phyloP scores from a whole-genome alignment of 192 early-diverging fungal species.

The Linnemannia exigua region DNA sequence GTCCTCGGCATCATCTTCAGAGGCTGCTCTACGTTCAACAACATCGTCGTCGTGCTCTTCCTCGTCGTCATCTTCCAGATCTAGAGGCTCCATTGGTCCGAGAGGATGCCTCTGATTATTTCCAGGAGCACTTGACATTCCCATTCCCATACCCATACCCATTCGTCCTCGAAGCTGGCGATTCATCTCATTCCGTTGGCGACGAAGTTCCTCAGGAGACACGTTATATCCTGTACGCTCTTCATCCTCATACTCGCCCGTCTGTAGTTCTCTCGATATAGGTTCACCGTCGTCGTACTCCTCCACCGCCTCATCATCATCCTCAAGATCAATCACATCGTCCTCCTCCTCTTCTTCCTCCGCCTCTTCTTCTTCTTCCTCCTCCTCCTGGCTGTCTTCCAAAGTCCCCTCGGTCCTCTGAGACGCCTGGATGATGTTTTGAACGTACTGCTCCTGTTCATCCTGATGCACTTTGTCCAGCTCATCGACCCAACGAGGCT shows the following conservation, averaged over 20 bases:
- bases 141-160: neutral
- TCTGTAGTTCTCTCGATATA: neutral
- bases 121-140: neutral
- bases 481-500: neutral
- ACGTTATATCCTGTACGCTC: neutral
- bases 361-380: slow-evolving; percentile 17
- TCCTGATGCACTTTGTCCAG: neutral
- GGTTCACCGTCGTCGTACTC: slow-evolving; percentile 20
- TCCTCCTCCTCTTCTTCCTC: slow-evolving; percentile 19
- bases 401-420: neutral
- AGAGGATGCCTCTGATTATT: neutral
- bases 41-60: too few relatives aligned
- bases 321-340: neutral
- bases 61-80: neutral
- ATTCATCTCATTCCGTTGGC: slow-evolving; percentile 9
- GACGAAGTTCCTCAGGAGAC: slow-evolving; percentile 3
- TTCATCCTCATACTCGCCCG: neutral
- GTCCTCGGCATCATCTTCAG: neutral
- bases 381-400: slow-evolving; percentile 22
- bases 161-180: slow-evolving; percentile 9
- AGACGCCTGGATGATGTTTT: neutral
- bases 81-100: neutral
- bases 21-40: neutral
- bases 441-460: neutral
- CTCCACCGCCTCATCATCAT: slow-evolving; percentile 3